Evolutionary conservation across 305 asterid genomes (phyloP).

Genomic region (Solanum hybrid): DNA sequence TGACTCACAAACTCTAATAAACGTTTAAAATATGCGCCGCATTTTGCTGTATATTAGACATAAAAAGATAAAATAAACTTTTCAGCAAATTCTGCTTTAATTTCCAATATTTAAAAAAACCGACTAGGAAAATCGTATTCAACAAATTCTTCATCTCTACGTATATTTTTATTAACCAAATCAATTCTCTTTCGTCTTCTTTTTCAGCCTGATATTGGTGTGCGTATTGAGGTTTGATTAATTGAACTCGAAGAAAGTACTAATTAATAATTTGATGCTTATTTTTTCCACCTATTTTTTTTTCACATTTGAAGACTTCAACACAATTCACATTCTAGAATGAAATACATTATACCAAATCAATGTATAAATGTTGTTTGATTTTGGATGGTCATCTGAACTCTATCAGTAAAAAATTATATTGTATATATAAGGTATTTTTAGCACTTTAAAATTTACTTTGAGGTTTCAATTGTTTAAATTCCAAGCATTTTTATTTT

Average conservation of each 20-base stretch:
- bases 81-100: background rate
- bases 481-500: background rate
- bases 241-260: background rate
- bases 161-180: background rate
- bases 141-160: background rate
- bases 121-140: background rate
- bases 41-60: background rate
- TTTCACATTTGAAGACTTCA: background rate
- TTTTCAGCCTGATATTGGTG: background rate
- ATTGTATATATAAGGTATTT: no score
- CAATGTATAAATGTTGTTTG: background rate
- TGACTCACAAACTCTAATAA: background rate
- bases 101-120: background rate
- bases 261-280: background rate
- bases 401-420: no score
- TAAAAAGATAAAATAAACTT: background rate
- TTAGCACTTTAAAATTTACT: background rate
- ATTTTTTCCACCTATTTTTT: background rate
- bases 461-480: background rate
- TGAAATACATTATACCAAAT: background rate
- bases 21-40: background rate
- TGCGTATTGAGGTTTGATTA: background rate
- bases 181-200: background rate
- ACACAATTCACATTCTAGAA: background rate
- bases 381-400: no score